Evolutionary conservation across 2,329 filamentous ascomycete species (phyloP).

Genomic region (Stachybotrys chartarum): DNA sequence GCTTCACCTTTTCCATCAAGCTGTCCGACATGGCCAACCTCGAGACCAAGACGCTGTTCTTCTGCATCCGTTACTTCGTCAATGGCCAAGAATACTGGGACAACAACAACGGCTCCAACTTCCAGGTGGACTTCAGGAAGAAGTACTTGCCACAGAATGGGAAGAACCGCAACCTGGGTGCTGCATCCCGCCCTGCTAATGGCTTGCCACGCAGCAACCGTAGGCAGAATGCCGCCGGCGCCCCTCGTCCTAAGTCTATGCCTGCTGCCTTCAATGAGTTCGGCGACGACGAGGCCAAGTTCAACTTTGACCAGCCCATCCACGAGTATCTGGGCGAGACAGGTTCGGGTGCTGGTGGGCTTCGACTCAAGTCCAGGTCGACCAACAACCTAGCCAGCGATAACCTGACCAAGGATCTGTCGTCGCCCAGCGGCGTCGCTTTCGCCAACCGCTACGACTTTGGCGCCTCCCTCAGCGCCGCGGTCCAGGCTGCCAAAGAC

Average conservation of each 20-base stretch:
- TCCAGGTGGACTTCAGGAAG: slow-evolving; percentile 88
- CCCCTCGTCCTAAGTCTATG: slow-evolving; percentile 47
- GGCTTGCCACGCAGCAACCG: slow-evolving; percentile 63
- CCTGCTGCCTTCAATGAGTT: slow-evolving; percentile 65
- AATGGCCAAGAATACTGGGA: slow-evolving; percentile 89
- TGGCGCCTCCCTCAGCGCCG: slow-evolving; percentile 79
- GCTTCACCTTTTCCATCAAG: slow-evolving; percentile 92
- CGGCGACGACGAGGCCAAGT: slow-evolving; percentile 45
- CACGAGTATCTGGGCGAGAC: slow-evolving; percentile 59
- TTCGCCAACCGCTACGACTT: slow-evolving; percentile 97
- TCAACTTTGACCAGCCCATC: slow-evolving; percentile 52
- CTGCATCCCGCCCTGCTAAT: slow-evolving; percentile 41
- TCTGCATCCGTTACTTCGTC: slow-evolving; percentile 84
- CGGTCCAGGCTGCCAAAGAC: slow-evolving; percentile 68
- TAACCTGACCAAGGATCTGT: slow-evolving; percentile 43
- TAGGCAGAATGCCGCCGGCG: slow-evolving; percentile 30
- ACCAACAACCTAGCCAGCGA: slow-evolving; percentile 56
- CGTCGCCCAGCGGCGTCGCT: slow-evolving; percentile 57
- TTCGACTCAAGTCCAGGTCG: slow-evolving; percentile 68
- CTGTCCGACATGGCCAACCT: slow-evolving; percentile 85
- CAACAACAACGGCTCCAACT: slow-evolving; percentile 82
- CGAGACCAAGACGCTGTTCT: slow-evolving; percentile 84
- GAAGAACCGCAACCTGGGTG: slow-evolving; percentile 45
- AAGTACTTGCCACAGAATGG: slow-evolving; percentile 58
- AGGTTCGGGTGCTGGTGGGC: slow-evolving; percentile 40